Evolutionary conservation across 306 rosid species (phyloP).

Genomic region (Trichosanthes truncata): DNA sequence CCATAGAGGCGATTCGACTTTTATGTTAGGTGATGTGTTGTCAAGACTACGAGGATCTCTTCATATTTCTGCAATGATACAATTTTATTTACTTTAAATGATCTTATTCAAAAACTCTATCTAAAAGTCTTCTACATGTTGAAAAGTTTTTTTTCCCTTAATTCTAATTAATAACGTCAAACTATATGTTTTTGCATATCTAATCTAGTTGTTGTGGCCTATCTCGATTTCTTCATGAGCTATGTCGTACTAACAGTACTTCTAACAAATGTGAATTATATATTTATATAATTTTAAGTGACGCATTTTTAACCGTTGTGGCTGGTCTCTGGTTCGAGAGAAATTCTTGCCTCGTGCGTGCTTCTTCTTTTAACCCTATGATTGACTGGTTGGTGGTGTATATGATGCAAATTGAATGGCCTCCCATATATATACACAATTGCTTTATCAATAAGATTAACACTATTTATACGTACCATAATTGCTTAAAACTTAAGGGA

Average conservation of each 20-base stretch:
- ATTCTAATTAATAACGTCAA: too few species aligned
- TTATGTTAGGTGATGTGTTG: neutral
- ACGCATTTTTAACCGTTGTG: too few species aligned
- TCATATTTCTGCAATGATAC: neutral
- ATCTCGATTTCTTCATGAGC: too few species aligned
- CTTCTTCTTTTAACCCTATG: neutral
- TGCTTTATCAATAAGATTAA: neutral
- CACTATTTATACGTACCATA: neutral
- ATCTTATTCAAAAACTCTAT: neutral
- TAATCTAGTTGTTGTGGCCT: neutral
- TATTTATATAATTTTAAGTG: neutral
- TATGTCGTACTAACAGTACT: too few species aligned
- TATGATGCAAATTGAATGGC: neutral
- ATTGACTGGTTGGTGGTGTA: neutral
- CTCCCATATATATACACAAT: neutral
- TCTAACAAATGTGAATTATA: too few species aligned
- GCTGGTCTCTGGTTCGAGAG: too few species aligned
- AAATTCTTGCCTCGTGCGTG: too few species aligned
- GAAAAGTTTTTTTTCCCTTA: too few species aligned
- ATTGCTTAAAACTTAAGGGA: slow-evolving; percentile 1
- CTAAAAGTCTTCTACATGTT: too few species aligned
- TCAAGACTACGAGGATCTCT: neutral
- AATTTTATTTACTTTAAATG: neutral
- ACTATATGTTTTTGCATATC: neutral
- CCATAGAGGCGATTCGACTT: neutral